These are phyloP conservation scores for Hymenoscyphus occultus DNA, from an alignment of 2,329 filamentous ascomycete species.

Conservation along the genomic window DNA sequence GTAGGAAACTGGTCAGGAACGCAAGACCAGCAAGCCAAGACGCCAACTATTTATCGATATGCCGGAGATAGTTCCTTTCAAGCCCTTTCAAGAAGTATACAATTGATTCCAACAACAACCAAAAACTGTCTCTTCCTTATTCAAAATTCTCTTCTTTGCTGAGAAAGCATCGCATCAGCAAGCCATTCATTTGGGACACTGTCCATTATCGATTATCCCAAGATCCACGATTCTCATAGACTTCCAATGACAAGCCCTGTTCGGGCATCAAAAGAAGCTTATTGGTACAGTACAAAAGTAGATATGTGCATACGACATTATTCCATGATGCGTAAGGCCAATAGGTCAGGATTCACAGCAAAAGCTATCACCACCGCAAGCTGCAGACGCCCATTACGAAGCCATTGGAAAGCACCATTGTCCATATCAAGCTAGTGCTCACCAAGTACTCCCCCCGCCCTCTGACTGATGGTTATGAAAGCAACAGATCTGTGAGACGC, in stretches of 20 bases:
- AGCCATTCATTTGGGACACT: neutral
- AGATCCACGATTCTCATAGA: neutral
- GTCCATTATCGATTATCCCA: neutral
- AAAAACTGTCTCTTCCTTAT: too few species aligned
- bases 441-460: neutral
- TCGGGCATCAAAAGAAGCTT: neutral
- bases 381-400: neutral
- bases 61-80: too few species aligned
- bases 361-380: too few species aligned
- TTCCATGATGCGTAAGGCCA: neutral
- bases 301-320: neutral
- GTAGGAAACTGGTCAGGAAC: neutral
- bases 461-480: slow-evolving; percentile 5
- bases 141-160: too few species aligned
- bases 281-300: neutral
- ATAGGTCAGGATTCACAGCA: neutral
- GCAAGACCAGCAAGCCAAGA: neutral
- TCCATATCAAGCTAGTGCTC: neutral
- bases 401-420: slow-evolving; percentile 1
- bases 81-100: too few species aligned
- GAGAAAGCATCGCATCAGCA: neutral
- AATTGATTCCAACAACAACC: too few species aligned
- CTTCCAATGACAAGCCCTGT: neutral
- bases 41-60: neutral
- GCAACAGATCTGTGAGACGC: neutral